Evolutionary conservation across 2,329 filamentous ascomycete species (phyloP), one percentile per base, ranked within the genome.

Genomic region (Scleromitrula shiraiana): DNA sequence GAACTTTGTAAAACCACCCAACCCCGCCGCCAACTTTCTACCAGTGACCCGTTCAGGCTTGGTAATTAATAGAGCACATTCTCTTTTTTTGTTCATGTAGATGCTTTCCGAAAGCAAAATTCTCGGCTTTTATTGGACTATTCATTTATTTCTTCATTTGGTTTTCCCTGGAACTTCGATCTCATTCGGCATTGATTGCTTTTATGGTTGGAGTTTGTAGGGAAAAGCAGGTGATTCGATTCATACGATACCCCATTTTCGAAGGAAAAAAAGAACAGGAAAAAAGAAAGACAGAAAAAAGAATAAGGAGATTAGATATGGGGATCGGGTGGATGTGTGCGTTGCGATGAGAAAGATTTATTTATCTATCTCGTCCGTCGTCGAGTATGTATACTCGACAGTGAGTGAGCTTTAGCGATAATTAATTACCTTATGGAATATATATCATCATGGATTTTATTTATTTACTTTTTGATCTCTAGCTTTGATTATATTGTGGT

Each of bases 1-100:
- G 24, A 37, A 30, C 20, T 52, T 58, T 61, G 58, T 61, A 61
- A 59, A 59, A 53, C 29, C 48, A 56, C 23, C 45, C 49, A 45
- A 19, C 29, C 33, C 35, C 41, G 24, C 36, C 46, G 37, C 44
- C 37, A 40, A 53, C 42, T 50, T 35, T 36, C 41, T 46, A 17
- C 26, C 44, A 46, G 36, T 17, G 44, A 46, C 44, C 44, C 27
- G 44, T n/a, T 41, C 44, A 46, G 44, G 44, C 44, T 41, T 46
- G 44, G 44, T 41, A 41, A 8, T 41, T 5, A 22, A 32, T 39
- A 19, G 15, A 29, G 23, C 15, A 41, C 17, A 46, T 20, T 19
- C 10, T 32, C 15, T n/a, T 14, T 32, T 41, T 37, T 40, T 20
- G 17, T 33, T 46, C 24, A 27, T 41, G 26, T 14, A 7, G 41